Base-by-base conservation (phyloP, 805 yeast genomes). In the Candida cerambycidarum region DNA sequence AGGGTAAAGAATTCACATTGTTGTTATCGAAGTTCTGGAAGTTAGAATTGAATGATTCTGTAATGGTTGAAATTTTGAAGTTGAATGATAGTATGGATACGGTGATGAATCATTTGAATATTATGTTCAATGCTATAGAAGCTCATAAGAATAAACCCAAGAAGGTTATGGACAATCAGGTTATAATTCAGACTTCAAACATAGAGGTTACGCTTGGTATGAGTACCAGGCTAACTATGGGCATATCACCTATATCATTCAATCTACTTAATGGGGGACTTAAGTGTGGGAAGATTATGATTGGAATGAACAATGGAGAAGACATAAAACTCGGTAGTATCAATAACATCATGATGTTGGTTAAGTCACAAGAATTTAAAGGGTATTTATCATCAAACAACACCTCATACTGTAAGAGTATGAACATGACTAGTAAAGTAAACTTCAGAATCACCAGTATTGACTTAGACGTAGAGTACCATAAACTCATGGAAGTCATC, bases 221-320 rank as follows among this genome's bases (percentile, higher is more conserved):
- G 3, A 35, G 37, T 1, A 41, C 50, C 0, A 27, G 19, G 0
- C 19, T 76, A 4, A 57, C 52, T 19, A 24, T 58, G 0, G 57
- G 63, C 2, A 40, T 76, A 0, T 61, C 69, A 9, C 83, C 85
- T 1, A 47, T 79, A 1, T 65, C 76, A 0, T 75, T 55, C 46
- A 70, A 69, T 38, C 63, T 75, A 8, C 39, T 52, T 0, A 56
- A 57, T 4, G 61, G 63, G 4, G 54, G 53, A 3, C 39, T 76
- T 9, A 57, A 3, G 54, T 75, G 5, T 64, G 65, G 5, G 66
- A 65, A 37, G 44, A 35, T 49, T 2, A 15, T 16, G 8, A 2
- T 49, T 8, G 47, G 43, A 1, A 15, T 33, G 9, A 11, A 9
- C 10, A 15, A 14, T 10, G 30, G 29, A 8, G 44, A 21, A 5